phyloP scores from a whole-genome alignment of 225 moss, liverwort and hornwort genomes.

The Rhytidiadelphus loreus region DNA sequence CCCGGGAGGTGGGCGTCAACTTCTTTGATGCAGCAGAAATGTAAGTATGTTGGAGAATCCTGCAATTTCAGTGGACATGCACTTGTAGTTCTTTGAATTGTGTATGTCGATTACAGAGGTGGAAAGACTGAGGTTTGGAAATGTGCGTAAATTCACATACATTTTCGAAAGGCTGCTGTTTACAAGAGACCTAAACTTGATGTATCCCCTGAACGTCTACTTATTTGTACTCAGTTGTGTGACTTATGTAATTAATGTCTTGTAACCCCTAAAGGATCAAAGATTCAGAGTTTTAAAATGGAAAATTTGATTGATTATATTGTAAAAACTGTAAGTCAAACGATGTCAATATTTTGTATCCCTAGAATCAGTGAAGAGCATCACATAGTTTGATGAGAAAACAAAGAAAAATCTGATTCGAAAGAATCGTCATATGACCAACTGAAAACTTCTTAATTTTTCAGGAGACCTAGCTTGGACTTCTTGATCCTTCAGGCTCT shows the following conservation, averaged over 20 bases:
- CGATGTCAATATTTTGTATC: neutral
- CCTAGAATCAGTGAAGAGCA: neutral
- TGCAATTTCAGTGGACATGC: neutral
- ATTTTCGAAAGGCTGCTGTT: neutral
- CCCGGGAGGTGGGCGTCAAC: constrained; percentile 52
- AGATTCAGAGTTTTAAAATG: neutral
- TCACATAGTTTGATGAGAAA: neutral
- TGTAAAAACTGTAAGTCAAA: neutral
- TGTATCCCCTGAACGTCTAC: neutral
- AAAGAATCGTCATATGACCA: neutral
- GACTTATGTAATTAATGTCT: neutral
- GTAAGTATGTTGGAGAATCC: constrained; percentile 15
- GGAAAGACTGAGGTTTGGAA: neutral
- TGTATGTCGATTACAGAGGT: neutral
- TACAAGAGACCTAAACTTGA: neutral
- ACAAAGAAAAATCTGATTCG: neutral
- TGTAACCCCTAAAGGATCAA: neutral
- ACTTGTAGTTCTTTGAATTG: neutral
- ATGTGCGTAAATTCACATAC: neutral
- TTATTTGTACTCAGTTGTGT: neutral
- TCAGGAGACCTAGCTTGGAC: neutral
- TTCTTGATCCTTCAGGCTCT: neutral
- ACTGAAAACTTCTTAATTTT: neutral
- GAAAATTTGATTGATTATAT: neutral
- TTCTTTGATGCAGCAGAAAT: constrained; percentile 80